Conservation (phyloP, 1,139 yeast species). For the Zygosaccharomyces sapae region DNA sequence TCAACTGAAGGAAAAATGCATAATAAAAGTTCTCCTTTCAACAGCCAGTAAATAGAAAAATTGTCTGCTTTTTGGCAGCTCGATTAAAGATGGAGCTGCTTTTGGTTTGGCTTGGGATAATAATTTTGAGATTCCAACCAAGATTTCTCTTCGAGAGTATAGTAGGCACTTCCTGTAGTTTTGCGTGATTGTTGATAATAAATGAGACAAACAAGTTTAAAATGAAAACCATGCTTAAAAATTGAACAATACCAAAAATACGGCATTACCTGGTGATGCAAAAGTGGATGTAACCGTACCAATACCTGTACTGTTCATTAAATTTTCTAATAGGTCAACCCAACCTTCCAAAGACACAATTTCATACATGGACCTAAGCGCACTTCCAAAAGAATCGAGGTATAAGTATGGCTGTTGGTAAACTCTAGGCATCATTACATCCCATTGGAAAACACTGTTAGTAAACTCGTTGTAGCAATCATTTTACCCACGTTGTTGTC, state of each 20-base stretch:
- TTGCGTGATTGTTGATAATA: slow-evolving; percentile 77
- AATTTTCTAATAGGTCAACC: slow-evolving; percentile 68
- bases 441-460: slow-evolving; percentile 67
- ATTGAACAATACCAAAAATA: slow-evolving; percentile 70
- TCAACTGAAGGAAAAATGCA: slow-evolving; percentile 39
- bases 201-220: slow-evolving; percentile 86
- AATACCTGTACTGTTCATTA: slow-evolving; percentile 68
- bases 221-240: slow-evolving; percentile 79
- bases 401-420: slow-evolving; percentile 60
- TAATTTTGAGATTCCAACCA: slow-evolving; percentile 81
- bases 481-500: slow-evolving; percentile 46
- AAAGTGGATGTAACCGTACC: slow-evolving; percentile 56
- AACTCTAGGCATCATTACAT: slow-evolving; percentile 67
- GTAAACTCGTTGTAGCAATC: slow-evolving; percentile 63
- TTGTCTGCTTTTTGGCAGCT: slow-evolving; percentile 40
- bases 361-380: slow-evolving; percentile 71
- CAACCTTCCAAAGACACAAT: slow-evolving; percentile 92
- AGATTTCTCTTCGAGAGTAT: slow-evolving; percentile 75
- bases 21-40: slow-evolving; percentile 40
- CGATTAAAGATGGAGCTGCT: slow-evolving; percentile 47
- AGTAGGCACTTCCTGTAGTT: slow-evolving; percentile 78
- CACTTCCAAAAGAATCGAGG: slow-evolving; percentile 60
- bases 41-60: slow-evolving; percentile 53
- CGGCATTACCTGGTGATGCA: slow-evolving; percentile 66
- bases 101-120: slow-evolving; percentile 69